phyloP scores from a whole-genome alignment of 1,284 basidiomycete genomes.

The Xerocomus amazonicus region DNA sequence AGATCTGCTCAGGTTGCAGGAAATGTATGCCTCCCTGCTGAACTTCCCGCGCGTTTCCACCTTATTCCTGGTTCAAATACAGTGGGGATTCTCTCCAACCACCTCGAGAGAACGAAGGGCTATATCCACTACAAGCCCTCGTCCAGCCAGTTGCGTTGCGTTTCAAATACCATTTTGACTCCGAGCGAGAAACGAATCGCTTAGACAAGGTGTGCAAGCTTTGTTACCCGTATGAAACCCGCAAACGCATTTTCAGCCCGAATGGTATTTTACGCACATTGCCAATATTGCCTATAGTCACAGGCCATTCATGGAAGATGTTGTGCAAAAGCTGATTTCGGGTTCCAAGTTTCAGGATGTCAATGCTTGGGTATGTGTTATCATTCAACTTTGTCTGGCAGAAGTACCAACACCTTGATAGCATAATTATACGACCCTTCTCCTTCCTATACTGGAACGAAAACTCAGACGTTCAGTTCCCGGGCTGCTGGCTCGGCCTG shows the following conservation, averaged over 20 bases:
- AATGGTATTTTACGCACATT: conserved; percentile 95
- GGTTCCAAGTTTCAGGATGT: conserved; percentile 60
- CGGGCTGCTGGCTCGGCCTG: conserved; percentile 70
- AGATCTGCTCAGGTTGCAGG: conserved; percentile 75
- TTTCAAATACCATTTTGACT: conserved; percentile 96
- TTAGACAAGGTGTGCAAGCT: conserved; percentile 74
- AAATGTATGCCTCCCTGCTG: conserved; percentile 51
- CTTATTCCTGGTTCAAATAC: conserved; percentile 37
- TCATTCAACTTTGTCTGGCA: neutral
- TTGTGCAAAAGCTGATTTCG: conserved; percentile 71
- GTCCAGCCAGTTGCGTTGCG: conserved; percentile 80
- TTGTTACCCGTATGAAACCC: neutral
- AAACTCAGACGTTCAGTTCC: conserved; percentile 78
- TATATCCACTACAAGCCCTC: conserved; percentile 84
- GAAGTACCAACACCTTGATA: conserved; percentile 31
- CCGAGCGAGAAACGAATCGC: conserved; percentile 82
- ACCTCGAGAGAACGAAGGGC: conserved; percentile 42
- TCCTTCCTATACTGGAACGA: conserved; percentile 65
- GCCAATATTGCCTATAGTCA: conserved; percentile 83
- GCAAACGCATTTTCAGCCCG: conserved; percentile 57
- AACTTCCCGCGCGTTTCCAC: neutral
- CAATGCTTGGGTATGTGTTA: conserved; percentile 66
- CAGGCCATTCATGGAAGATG: conserved; percentile 68
- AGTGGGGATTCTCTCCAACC: conserved; percentile 41
- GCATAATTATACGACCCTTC: conserved; percentile 76